Evolutionary conservation across 768 basidiomycete genomes (phyloP), one percentile per base, ranked within the genome.

Genomic region (Cubamyces lactineus): DNA sequence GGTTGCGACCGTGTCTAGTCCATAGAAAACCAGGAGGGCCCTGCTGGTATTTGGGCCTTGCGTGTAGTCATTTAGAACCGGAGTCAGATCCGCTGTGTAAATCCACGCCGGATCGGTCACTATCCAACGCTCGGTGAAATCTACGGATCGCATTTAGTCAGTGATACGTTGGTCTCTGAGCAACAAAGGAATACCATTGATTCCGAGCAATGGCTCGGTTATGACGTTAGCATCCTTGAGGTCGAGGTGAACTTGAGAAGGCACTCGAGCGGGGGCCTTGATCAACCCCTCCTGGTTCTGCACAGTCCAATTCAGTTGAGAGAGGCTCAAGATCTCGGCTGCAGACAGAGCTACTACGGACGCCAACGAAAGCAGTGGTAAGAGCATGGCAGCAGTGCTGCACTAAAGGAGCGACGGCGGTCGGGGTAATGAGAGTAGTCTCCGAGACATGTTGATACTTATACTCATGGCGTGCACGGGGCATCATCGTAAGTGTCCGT

Each of bases 91-190:
- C 2, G 84, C 82, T 0, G 82, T 84, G 62, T 84, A 85, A 0
- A 82, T 84, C 84, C 85, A 86, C 34, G 34, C 41, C 58, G 82
- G 82, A 58, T 86, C 84, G 53, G 80, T 73, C 30, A 78, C 76
- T 47, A 86, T 74, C 84, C 83, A 85, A 61, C 85, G 75, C 66
- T 84, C 76, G 1, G 80, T 81, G 61, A 81, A 83, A 59, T 86
- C 83, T 84, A 50, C 26, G 21, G 6, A 6, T 7, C 43, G n/a
- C 9, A 21, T 7, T 4, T 21, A 23, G 19, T 13, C 19, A 34
- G 4, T 34, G 5, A 12, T 4, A 46, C 12, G 19, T 19, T n/a
- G 19, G 5, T 9, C 4, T 19, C 23, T 2, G 39, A 40, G 57
- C 67, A 43, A 11, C 7, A 9, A 21, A 12, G 16, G 13, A 39